Conservation (phyloP, 257 asterid genomes). For the Przewalskia tangutica region DNA sequence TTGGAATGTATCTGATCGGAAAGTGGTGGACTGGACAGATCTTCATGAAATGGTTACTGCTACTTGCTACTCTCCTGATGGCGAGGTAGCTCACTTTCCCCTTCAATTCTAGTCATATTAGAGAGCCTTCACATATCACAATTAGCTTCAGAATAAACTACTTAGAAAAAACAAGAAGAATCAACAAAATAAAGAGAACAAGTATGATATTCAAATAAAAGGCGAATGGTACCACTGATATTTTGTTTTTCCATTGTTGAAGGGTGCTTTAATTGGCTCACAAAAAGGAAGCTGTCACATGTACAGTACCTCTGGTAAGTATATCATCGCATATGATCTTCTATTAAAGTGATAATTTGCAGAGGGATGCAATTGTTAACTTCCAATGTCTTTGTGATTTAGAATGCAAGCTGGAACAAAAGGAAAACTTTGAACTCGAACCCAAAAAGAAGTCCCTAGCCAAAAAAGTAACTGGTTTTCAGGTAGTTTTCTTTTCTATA, state of each 20-base stretch:
- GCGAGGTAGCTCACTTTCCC: conserved; percentile 35
- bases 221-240: background rate
- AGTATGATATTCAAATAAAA: background rate
- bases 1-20: conserved; percentile 53
- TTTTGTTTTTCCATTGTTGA: conserved; percentile 1
- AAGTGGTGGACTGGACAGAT: conserved; percentile 68
- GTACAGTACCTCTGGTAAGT: conserved; percentile 39
- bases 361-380: conserved; percentile 4
- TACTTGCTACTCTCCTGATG: conserved; percentile 63
- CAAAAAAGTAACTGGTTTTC: conserved; percentile 56
- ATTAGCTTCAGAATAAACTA: background rate
- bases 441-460: conserved; percentile 43
- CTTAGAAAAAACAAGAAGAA: background rate
- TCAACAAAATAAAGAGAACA: background rate
- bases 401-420: conserved; percentile 50
- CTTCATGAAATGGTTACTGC: conserved; percentile 66
- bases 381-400: background rate
- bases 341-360: background rate
- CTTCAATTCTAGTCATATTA: conserved; percentile 5
- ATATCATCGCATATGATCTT: background rate
- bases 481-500: conserved; percentile 9
- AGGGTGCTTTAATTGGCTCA: conserved; percentile 56
- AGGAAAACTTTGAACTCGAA: conserved; percentile 32
- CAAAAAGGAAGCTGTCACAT: conserved; percentile 53
- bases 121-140: background rate